A percentile compares a stretch with the other conserved stretches of the same genome.
These are phyloP conservation scores for Didymella lethalis DNA, from an alignment of 2,329 filamentous ascomycete genomes.

Conservation along the genomic window DNA sequence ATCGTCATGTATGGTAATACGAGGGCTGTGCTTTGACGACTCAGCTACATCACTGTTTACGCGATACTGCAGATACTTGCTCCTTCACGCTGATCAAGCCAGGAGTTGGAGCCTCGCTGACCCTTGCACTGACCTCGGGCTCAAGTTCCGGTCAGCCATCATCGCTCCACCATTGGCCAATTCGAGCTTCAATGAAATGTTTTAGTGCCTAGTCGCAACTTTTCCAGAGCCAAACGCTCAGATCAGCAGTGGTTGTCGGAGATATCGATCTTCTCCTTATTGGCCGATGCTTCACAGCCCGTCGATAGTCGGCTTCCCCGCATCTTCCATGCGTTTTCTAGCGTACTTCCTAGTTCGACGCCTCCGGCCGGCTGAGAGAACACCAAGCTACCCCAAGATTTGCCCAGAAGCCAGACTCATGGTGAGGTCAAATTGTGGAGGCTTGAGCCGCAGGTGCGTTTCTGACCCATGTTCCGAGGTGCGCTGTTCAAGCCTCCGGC, in stretches of 20 bases:
- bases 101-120: not conserved
- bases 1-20: too few species aligned
- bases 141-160: not conserved
- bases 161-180: not conserved
- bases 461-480: not conserved
- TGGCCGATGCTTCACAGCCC: not conserved
- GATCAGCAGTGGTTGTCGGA: not conserved
- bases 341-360: not conserved
- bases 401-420: not conserved
- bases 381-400: not conserved
- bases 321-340: not conserved
- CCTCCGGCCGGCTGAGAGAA: not conserved
- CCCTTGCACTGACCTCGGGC: not conserved
- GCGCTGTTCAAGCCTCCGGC: not conserved
- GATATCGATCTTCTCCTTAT: not conserved
- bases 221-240: not conserved
- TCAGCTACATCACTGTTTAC: not conserved
- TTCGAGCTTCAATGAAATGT: not conserved
- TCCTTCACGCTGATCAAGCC: not conserved
- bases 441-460: not conserved
- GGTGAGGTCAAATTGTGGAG: not conserved
- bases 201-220: not conserved
- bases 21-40: too few species aligned
- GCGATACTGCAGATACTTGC: not conserved
- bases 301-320: not conserved